Evolutionary conservation across 345 rosid genomes (phyloP), one percentile per base, ranked within the genome.

Genomic region (Gossypium ekmanianum): DNA sequence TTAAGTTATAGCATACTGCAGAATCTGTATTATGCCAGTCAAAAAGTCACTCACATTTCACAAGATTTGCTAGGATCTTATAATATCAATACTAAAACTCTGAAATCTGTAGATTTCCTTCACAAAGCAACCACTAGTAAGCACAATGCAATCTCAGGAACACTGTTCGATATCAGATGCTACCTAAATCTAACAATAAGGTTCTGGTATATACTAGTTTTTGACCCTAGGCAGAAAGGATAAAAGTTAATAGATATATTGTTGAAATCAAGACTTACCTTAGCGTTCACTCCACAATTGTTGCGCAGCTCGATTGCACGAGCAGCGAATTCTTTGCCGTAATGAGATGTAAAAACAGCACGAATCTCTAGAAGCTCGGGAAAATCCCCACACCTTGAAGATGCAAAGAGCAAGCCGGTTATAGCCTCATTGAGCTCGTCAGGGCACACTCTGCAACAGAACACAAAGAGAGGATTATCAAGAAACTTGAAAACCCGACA

Each of bases 361-460:
- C 98, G 97, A 78, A 95, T 83, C 81, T 95, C 93, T 76, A 81
- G 90, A 79, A 95, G 91, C 86, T 95, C 98, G 7, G 98, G 98
- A 72, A 93, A 90, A 1, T 95, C 99, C 1, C 99, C 97, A 11
- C 94, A 87, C 68, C 98, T 88, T 0, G 94, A 85, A 39, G 99
- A 88, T 1, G 91, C 94, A 57, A 78, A 93, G 47, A 89, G 77
- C 88, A 95, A 84, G 39, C 88, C 83, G 3, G 97, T 87, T 20
- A 89, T 78, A 48, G 97, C 89, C 85, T 93, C 99, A 45, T 80
- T 79, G 78, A 93, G 78, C 80, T 95, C 99, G 22, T 84, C 86
- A 27, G 98, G 98, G 34, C 99, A 95, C 14, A 34, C 90, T 75
- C 97, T 88, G 75, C 72, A 68, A 20, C 26, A 34, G 75, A 71